Conservation (phyloP, 371 early-diverging fungal genomes). For the Mucor velutinosus region DNA sequence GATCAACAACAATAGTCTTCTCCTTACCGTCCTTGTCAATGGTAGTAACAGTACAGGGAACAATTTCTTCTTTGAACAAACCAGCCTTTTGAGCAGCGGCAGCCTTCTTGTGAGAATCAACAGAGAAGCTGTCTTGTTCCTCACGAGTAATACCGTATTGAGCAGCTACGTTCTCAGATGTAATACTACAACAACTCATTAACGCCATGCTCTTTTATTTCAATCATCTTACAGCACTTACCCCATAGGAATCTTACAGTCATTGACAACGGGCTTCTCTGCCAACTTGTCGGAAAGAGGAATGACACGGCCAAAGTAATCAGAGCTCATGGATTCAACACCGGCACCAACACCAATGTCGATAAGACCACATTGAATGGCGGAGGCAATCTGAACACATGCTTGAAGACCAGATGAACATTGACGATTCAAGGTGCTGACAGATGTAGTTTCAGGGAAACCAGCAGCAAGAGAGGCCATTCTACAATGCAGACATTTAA, state of each 20-base stretch:
- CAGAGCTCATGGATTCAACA: constrained; percentile 96
- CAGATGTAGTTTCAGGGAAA: constrained; percentile 85
- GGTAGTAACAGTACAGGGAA: constrained; percentile 83
- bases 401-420: constrained; percentile 98
- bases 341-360: constrained; percentile 98
- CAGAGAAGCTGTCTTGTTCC: constrained; percentile 91
- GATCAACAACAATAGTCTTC: constrained; percentile 19
- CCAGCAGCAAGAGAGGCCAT: constrained; percentile 97
- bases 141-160: constrained; percentile 82
- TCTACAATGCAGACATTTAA: neutral
- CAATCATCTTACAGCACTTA: constrained; percentile 24
- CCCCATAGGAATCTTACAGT: constrained; percentile 90
- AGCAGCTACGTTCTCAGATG: constrained; percentile 95
- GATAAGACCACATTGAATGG: constrained; percentile 91
- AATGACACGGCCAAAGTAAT: constrained; percentile 72
- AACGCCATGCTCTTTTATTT: neutral
- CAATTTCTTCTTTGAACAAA: constrained; percentile 91
- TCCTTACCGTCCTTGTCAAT: constrained; percentile 65
- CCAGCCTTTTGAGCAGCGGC: constrained; percentile 89
- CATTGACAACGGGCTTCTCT: constrained; percentile 67
- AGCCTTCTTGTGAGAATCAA: constrained; percentile 80
- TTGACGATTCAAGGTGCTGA: constrained; percentile 95
- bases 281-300: constrained; percentile 72
- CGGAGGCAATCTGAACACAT: constrained; percentile 85
- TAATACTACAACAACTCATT: constrained; percentile 52